These are phyloP conservation scores for Nemania serpens DNA, from an alignment of 2,329 filamentous ascomycete genomes.

Conservation along the genomic window DNA sequence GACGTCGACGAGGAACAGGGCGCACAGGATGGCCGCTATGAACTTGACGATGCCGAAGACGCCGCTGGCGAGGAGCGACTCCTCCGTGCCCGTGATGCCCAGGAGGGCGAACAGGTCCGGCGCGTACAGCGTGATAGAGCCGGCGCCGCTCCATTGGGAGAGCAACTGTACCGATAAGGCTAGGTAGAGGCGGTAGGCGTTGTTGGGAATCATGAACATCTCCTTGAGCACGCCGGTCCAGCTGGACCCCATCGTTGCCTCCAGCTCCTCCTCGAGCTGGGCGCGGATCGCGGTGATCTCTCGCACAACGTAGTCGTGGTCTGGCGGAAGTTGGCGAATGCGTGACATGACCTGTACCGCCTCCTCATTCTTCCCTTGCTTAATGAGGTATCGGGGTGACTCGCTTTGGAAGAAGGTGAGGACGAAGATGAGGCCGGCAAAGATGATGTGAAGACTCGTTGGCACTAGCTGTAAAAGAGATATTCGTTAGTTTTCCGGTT, in stretches of 20 bases:
- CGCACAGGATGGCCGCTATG: constrained; percentile 67
- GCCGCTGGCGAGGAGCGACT: constrained; percentile 73
- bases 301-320: constrained; percentile 63
- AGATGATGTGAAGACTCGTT: constrained; percentile 77
- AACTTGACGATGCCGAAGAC: constrained; percentile 80
- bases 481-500: neutral
- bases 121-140: constrained; percentile 77
- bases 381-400: constrained; percentile 73
- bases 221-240: constrained; percentile 70
- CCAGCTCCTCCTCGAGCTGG: constrained; percentile 71
- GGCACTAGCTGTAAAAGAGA: constrained; percentile 62
- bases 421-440: constrained; percentile 71
- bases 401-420: constrained; percentile 72
- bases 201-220: constrained; percentile 68
- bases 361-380: constrained; percentile 62
- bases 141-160: constrained; percentile 74
- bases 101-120: constrained; percentile 74
- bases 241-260: constrained; percentile 70
- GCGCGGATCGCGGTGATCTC: constrained; percentile 69
- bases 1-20: constrained; percentile 78
- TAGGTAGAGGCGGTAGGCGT: constrained; percentile 75
- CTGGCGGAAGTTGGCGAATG: constrained; percentile 62
- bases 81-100: constrained; percentile 68
- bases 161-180: constrained; percentile 71
- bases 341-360: constrained; percentile 60